Conservation (phyloP, 495 filamentous ascomycete genomes). For the Lasiosphaeriaceae sp. region DNA sequence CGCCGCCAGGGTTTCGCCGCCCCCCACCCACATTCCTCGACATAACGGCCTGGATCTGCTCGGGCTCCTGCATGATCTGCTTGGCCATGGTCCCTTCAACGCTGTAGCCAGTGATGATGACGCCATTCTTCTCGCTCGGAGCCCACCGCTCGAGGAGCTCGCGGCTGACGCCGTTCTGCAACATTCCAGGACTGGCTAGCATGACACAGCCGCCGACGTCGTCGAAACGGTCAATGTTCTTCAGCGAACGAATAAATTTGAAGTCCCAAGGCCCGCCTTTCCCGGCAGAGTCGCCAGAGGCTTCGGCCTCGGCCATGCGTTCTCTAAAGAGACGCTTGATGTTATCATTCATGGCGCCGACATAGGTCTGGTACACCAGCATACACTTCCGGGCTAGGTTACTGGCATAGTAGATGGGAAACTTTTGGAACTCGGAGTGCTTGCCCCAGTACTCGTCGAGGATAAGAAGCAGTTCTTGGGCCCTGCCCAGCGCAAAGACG, state of each 20-base stretch:
- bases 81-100: conserved; percentile 99
- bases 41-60: conserved; percentile 91
- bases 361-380: conserved; percentile 97
- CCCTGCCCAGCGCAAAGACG: conserved; percentile 89
- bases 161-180: conserved; percentile 90
- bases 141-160: conserved; percentile 94
- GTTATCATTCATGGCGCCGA: conserved; percentile 97
- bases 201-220: conserved; percentile 95
- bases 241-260: conserved; percentile 81
- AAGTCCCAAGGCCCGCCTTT: conserved; percentile 95
- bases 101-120: conserved; percentile 96
- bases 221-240: conserved; percentile 90
- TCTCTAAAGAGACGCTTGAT: conserved; percentile 88
- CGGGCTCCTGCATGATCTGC: conserved; percentile 85
- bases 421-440: conserved; percentile 78
- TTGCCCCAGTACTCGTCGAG: conserved; percentile 94
- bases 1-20: conserved; percentile 53
- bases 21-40: conserved; percentile 55
- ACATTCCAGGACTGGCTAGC: conserved; percentile 95
- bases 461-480: conserved; percentile 90
- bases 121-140: conserved; percentile 88
- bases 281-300: conserved; percentile 62
- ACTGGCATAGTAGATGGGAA: conserved; percentile 94
- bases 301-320: conserved; percentile 81
- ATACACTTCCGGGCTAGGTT: conserved; percentile 94